A percentile compares a stretch with the other conserved stretches of the same genome.
Evolutionary conservation across 2,329 filamentous ascomycete species (phyloP).

Genomic region (Fusarium temperatum): DNA sequence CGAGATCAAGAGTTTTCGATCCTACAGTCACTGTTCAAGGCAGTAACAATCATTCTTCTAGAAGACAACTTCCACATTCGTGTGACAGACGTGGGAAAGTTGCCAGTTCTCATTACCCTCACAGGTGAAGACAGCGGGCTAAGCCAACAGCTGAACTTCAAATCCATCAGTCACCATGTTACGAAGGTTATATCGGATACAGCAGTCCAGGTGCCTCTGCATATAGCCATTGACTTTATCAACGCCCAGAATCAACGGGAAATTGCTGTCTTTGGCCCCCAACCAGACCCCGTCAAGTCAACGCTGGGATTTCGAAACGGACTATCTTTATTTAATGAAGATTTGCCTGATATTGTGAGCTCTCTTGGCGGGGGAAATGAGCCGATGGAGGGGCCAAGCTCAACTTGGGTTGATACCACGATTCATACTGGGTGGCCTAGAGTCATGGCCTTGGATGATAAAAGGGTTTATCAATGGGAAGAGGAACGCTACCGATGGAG

Average conservation of each 20-base stretch:
- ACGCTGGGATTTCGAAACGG: neutral
- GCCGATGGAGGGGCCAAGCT: neutral
- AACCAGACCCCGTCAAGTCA: neutral
- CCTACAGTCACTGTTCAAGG: neutral
- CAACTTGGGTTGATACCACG: neutral
- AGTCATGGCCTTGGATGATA: neutral
- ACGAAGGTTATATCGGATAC: neutral
- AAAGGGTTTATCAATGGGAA: neutral
- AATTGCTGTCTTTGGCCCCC: neutral
- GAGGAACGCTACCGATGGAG: neutral
- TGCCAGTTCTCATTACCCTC: conserved; percentile 6
- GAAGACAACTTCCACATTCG: neutral
- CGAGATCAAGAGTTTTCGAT: neutral
- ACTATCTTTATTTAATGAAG: neutral
- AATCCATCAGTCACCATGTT: neutral
- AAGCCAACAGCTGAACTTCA: conserved; percentile 4
- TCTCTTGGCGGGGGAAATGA: neutral
- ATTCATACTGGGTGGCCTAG: neutral
- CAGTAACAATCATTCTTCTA: neutral
- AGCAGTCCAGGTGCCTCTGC: neutral
- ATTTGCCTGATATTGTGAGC: neutral
- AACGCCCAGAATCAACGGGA: neutral
- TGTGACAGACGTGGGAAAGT: neutral
- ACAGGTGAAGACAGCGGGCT: neutral
- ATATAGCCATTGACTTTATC: neutral